Percentiles rank a stretch among this genome's conserved stretches.
phyloP scores from a whole-genome alignment of 441 rosid genomes.

The Aquilaria agallochum region DNA sequence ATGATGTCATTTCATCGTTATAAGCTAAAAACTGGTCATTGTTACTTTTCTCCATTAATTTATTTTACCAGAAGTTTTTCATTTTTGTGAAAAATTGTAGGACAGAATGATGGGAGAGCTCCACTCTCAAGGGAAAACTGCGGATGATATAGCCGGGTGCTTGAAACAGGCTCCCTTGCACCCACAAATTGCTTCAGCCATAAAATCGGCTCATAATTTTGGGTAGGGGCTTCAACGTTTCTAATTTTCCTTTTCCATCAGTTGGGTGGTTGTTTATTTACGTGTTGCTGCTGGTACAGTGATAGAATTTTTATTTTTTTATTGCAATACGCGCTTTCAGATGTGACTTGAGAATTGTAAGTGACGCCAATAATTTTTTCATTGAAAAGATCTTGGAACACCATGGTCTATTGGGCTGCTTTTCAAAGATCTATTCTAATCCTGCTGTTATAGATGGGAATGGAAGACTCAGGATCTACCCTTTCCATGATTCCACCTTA shows the following conservation, averaged over 20 bases:
- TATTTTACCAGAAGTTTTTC: background rate
- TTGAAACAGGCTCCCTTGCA: constrained; percentile 46
- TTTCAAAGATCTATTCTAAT: constrained; percentile 66
- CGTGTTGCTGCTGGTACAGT: background rate
- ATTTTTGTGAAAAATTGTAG: constrained; percentile 21
- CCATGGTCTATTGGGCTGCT: constrained; percentile 55
- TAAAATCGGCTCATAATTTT: constrained; percentile 46
- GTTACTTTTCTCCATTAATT: too few relatives aligned
- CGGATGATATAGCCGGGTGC: constrained; percentile 57
- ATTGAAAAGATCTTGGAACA: constrained; percentile 74
- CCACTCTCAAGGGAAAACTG: constrained; percentile 61
- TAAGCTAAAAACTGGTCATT: too few relatives aligned
- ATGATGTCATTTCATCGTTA: too few relatives aligned
- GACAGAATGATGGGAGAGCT: constrained; percentile 92
- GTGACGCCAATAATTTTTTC: constrained; percentile 83
- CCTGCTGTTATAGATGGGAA: constrained; percentile 42
- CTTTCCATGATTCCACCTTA: constrained; percentile 40
- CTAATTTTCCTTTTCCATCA: background rate
- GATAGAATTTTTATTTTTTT: constrained; percentile 7
- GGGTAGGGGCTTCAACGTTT: constrained; percentile 38
- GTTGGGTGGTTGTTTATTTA: background rate
- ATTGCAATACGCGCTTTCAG: constrained; percentile 30
- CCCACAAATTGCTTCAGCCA: constrained; percentile 41
- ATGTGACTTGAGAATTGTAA: constrained; percentile 74
- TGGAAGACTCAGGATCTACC: constrained; percentile 57